Percentiles rank a stretch among this genome's conserved stretches.
Evolutionary conservation across 2,329 filamentous ascomycete genomes (phyloP).

Genomic region (Penicillium brasilianum): DNA sequence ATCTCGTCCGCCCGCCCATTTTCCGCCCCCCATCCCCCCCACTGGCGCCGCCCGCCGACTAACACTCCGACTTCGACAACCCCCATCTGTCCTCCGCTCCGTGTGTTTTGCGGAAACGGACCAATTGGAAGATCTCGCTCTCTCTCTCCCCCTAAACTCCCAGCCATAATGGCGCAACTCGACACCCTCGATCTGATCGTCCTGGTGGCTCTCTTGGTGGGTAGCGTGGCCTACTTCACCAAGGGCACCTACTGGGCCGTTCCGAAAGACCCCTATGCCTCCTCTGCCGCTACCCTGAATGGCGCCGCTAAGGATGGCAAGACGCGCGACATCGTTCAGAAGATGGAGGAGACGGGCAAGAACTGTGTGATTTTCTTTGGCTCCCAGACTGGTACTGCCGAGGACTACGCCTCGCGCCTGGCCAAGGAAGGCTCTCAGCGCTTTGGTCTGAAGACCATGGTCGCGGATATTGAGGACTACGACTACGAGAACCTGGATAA

Average conservation of each 20-base stretch:
- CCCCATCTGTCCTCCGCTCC: constrained; percentile 10
- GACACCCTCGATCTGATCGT: constrained; percentile 95
- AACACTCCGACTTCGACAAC: not conserved
- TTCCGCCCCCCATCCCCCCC: constrained; percentile 2
- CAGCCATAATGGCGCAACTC: constrained; percentile 79
- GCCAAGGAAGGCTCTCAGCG: constrained; percentile 97
- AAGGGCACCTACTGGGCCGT: constrained; percentile 89
- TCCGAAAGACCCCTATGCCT: constrained; percentile 85
- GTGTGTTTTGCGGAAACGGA: not conserved
- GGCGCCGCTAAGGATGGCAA: constrained; percentile 76
- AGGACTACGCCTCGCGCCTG: constrained; percentile 94
- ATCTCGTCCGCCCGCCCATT: constrained; percentile 1
- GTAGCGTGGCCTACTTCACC: constrained; percentile 93
- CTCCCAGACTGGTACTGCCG: constrained; percentile 96
- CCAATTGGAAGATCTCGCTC: not conserved
- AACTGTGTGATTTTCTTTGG: constrained; percentile 99
- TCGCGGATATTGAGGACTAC: constrained; percentile 96
- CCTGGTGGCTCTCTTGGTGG: constrained; percentile 80
- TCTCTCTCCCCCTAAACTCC: constrained; percentile 8
- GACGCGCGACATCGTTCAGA: constrained; percentile 90
- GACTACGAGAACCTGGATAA: constrained; percentile 93
- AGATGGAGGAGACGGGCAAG: constrained; percentile 93
- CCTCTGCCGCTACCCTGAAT: constrained; percentile 65
- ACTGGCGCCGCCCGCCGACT: constrained; percentile 4
- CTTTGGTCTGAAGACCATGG: constrained; percentile 97